Evolutionary conservation across 2,329 filamentous ascomycete species (phyloP).

Genomic region (Aspergillus pseudonomiae): DNA sequence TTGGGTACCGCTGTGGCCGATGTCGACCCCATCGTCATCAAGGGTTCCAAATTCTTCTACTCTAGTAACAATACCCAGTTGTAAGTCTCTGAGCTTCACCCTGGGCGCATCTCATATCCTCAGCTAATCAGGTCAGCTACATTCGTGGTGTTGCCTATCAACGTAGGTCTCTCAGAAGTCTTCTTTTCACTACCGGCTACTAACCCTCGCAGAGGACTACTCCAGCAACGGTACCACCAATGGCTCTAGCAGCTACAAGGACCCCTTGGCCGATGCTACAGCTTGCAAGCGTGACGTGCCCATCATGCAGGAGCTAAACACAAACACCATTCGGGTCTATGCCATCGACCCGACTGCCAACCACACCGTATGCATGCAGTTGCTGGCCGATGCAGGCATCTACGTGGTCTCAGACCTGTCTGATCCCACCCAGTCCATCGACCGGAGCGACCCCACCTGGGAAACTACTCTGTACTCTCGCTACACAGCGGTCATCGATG

Average conservation of each 20-base stretch:
- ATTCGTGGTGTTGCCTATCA: conserved; percentile 95
- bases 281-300: conserved; percentile 83
- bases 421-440: conserved; percentile 79
- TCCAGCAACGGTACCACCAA: conserved; percentile 53
- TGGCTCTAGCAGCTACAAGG: conserved; percentile 63
- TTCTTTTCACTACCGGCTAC: background rate
- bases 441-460: conserved; percentile 78
- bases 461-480: conserved; percentile 73
- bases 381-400: conserved; percentile 80
- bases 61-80: conserved; percentile 74
- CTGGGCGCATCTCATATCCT: background rate
- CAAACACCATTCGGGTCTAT: conserved; percentile 93
- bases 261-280: conserved; percentile 74
- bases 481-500: conserved; percentile 81
- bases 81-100: conserved; percentile 9
- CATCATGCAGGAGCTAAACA: conserved; percentile 72
- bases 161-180: conserved; percentile 34
- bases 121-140: conserved; percentile 50
- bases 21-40: conserved; percentile 62
- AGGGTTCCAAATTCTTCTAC: conserved; percentile 82
- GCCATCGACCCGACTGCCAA: conserved; percentile 78
- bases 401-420: conserved; percentile 91
- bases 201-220: conserved; percentile 57
- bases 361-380: conserved; percentile 80
- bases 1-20: conserved; percentile 54